These are phyloP conservation scores for Sporisorium sorghi DNA, from an alignment of 1,284 basidiomycete species.

Conservation along the genomic window DNA sequence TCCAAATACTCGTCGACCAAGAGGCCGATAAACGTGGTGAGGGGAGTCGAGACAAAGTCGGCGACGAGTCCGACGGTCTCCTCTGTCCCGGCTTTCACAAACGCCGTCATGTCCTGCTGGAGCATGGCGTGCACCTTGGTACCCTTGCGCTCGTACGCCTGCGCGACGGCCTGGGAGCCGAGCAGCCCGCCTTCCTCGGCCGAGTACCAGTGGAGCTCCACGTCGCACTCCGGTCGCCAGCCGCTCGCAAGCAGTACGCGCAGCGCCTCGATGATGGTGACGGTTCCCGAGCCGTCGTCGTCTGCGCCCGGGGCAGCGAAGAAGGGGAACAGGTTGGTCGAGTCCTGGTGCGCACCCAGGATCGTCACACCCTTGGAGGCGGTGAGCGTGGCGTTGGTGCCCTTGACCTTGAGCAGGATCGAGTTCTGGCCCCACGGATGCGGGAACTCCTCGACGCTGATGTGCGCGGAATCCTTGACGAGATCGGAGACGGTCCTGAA, in stretches of 20 bases:
- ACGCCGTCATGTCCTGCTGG: conserved; percentile 74
- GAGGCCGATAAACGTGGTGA: conserved; percentile 80
- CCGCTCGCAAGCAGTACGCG: conserved; percentile 82
- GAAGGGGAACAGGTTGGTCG: conserved; percentile 69
- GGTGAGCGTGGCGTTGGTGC: conserved; percentile 40
- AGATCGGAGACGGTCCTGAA: conserved; percentile 47
- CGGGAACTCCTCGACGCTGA: conserved; percentile 81
- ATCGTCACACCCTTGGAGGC: conserved; percentile 72
- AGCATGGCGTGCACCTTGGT: conserved; percentile 85
- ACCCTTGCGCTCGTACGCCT: conserved; percentile 77
- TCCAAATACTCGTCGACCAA: conserved; percentile 77
- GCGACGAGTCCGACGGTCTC: conserved; percentile 91
- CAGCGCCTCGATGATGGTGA: conserved; percentile 90
- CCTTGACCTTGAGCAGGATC: conserved; percentile 74
- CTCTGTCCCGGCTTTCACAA: conserved; percentile 87
- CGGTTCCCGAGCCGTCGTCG: conserved; percentile 91
- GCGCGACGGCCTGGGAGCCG: conserved; percentile 90
- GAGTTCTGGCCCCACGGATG: conserved; percentile 94
- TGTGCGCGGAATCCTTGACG: conserved; percentile 66
- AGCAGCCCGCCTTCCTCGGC: conserved; percentile 94
- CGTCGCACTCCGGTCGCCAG: conserved; percentile 78
- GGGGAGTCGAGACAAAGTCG: conserved; percentile 81
- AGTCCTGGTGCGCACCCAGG: conserved; percentile 89
- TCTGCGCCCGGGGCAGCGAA: conserved; percentile 71
- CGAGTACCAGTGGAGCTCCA: conserved; percentile 97